Percentiles rank a stretch among this genome's conserved stretches.
These are phyloP conservation scores for Leccinellum rugosiceps DNA, from an alignment of 768 basidiomycete genomes.

Conservation along the genomic window DNA sequence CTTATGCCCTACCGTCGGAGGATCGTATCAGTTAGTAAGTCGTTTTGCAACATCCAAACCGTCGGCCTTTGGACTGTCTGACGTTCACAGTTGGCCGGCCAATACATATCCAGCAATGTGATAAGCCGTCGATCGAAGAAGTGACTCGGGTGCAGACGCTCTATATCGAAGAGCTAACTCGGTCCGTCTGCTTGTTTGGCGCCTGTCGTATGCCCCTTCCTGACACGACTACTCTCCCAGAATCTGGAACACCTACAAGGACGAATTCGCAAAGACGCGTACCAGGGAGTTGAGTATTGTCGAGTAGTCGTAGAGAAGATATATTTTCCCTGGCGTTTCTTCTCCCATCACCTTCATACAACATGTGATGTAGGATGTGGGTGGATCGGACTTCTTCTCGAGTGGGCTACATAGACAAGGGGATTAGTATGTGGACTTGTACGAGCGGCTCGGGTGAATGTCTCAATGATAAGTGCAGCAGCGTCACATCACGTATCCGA, in stretches of 20 bases:
- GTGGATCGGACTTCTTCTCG: background rate
- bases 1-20: conserved; percentile 93
- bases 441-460: background rate
- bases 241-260: conserved; percentile 96
- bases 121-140: conserved; percentile 81
- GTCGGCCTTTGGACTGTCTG: background rate
- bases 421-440: background rate
- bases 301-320: conserved; percentile 43
- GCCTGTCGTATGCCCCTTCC: background rate
- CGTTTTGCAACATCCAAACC: background rate
- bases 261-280: conserved; percentile 84
- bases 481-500: no score
- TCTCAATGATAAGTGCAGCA: background rate
- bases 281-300: conserved; percentile 76
- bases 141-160: conserved; percentile 72
- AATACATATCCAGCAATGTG: conserved; percentile 71
- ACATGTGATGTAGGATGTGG: background rate
- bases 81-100: conserved; percentile 74
- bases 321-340: background rate
- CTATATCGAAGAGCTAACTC: conserved; percentile 90
- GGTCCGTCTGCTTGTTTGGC: conserved; percentile 47
- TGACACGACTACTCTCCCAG: conserved; percentile 37
- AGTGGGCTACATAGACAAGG: background rate
- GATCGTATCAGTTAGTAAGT: conserved; percentile 96
- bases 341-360: background rate